These are phyloP conservation scores for Pisolithus orientalis DNA, from an alignment of 768 basidiomycete genomes.

Conservation along the genomic window DNA sequence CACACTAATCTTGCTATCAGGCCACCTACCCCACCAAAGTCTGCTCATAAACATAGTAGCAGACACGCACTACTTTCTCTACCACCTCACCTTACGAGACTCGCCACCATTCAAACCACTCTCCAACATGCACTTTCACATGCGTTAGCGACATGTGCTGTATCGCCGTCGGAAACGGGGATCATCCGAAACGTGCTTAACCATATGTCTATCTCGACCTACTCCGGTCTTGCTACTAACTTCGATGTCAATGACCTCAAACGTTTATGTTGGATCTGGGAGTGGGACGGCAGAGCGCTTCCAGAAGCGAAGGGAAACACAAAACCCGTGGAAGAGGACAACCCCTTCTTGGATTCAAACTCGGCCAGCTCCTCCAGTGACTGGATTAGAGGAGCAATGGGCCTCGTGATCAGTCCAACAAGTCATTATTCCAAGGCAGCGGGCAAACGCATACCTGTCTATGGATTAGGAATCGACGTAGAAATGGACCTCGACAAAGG, in stretches of 20 bases:
- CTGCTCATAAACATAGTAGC: conserved; percentile 31
- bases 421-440: conserved; percentile 65
- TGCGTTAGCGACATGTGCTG: conserved; percentile 76
- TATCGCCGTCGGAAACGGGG: conserved; percentile 73
- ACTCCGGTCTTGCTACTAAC: conserved; percentile 57
- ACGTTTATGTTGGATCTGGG: conserved; percentile 84
- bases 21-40: conserved; percentile 54
- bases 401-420: conserved; percentile 64
- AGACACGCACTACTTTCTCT: conserved; percentile 29
- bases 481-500: conserved; percentile 80
- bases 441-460: conserved; percentile 67
- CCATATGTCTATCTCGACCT: conserved; percentile 63
- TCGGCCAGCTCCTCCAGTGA: conserved; percentile 41
- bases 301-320: conserved; percentile 16
- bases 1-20: conserved; percentile 24
- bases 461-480: conserved; percentile 83
- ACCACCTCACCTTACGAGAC: conserved; percentile 54
- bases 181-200: conserved; percentile 74
- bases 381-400: conserved; percentile 80
- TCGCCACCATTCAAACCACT: conserved; percentile 58
- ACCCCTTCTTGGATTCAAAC: conserved; percentile 59
- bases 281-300: conserved; percentile 62
- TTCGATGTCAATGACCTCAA: conserved; percentile 66
- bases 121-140: conserved; percentile 81
- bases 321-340: conserved; percentile 48